Evolutionary conservation across 768 basidiomycete species (phyloP).

Genomic region (Boletellus sp.): DNA sequence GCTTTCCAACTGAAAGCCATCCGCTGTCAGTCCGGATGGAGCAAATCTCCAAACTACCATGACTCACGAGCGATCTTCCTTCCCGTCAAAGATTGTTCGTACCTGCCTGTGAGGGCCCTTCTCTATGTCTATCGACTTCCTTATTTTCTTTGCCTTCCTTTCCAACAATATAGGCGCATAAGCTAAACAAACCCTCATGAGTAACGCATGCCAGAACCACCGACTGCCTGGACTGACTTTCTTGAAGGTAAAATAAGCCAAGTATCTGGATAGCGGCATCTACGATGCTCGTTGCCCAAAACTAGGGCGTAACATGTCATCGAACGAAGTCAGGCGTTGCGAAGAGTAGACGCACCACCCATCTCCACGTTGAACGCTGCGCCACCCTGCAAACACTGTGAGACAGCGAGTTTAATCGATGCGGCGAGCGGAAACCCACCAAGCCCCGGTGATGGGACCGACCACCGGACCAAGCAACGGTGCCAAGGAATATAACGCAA

Average conservation of each 20-base stretch:
- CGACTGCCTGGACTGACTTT: conserved; percentile 44
- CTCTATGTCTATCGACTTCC: conserved; percentile 45
- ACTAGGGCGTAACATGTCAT: conserved; percentile 35
- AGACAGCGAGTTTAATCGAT: neutral
- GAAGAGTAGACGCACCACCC: conserved; percentile 48
- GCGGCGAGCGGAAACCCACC: conserved; percentile 30
- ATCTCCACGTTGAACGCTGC: conserved; percentile 63
- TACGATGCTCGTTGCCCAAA: conserved; percentile 63
- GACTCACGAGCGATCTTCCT: conserved; percentile 43
- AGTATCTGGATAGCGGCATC: conserved; percentile 51
- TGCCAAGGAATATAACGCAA: conserved; percentile 61
- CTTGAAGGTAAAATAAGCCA: conserved; percentile 56
- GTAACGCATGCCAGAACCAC: conserved; percentile 3
- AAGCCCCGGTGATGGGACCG: conserved; percentile 61
- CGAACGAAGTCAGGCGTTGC: neutral
- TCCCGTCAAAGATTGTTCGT: conserved; percentile 45
- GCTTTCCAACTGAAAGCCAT: conserved; percentile 41
- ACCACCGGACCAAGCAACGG: conserved; percentile 64
- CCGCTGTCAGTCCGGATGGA: neutral
- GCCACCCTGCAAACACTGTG: conserved; percentile 40
- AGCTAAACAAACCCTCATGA: conserved; percentile 19
- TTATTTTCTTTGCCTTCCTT: conserved; percentile 47
- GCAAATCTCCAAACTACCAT: neutral
- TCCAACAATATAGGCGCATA: conserved; percentile 37
- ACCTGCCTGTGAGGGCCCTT: conserved; percentile 38